These are phyloP conservation scores for Fusarium fujikuroi DNA, from an alignment of 2,329 filamentous ascomycete species.

Conservation along the genomic window DNA sequence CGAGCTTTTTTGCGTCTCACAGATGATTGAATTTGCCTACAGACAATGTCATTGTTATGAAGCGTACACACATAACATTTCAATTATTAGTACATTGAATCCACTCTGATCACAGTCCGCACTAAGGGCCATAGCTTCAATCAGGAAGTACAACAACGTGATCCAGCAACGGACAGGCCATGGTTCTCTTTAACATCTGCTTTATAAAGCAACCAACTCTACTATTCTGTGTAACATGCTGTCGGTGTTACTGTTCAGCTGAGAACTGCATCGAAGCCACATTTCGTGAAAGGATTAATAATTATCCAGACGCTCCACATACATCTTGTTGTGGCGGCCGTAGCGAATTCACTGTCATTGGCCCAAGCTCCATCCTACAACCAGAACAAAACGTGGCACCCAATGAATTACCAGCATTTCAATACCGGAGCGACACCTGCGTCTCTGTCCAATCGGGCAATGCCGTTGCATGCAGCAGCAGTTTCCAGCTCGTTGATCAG, in stretches of 20 bases:
- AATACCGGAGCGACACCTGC: background rate
- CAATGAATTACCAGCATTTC: background rate
- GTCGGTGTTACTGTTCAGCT: background rate
- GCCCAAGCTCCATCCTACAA: background rate
- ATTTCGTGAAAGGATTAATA: background rate
- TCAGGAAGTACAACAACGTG: too few relatives aligned
- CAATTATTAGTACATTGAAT: too few relatives aligned
- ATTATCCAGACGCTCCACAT: background rate
- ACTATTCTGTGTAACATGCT: too few relatives aligned
- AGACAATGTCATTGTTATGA: background rate
- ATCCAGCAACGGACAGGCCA: accelerated
- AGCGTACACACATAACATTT: too few relatives aligned
- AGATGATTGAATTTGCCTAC: background rate
- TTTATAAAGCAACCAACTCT: too few relatives aligned
- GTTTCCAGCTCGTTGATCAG: background rate
- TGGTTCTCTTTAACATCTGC: too few relatives aligned
- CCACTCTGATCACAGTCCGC: too few relatives aligned
- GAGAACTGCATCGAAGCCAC: background rate
- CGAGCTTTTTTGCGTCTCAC: background rate
- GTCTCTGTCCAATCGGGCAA: background rate
- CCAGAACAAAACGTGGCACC: background rate
- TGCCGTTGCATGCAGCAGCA: background rate
- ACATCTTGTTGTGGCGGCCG: background rate
- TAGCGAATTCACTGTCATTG: background rate
- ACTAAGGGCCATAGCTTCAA: too few relatives aligned